A percentile compares a stretch with the other conserved stretches of the same genome.
Evolutionary conservation across 805 yeast genomes (phyloP).

Genomic region (Brettanomyces custersianus): DNA sequence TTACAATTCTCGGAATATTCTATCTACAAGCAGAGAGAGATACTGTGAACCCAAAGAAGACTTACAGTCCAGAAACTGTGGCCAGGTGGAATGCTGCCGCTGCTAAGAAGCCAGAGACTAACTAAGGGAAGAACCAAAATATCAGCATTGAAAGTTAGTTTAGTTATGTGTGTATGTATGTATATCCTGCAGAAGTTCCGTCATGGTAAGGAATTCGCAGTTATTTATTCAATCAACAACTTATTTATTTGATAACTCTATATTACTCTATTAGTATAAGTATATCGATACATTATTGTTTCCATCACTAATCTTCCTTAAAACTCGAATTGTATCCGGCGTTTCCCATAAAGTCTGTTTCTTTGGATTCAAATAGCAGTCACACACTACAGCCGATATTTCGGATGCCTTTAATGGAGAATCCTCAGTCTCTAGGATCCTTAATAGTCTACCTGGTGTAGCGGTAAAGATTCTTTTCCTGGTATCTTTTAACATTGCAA

Average conservation of each 20-base stretch:
- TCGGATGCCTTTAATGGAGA: slow-evolving; percentile 31
- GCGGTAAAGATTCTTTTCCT: slow-evolving; percentile 45
- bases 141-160: neutral
- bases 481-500: slow-evolving; percentile 34
- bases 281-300: slow-evolving; percentile 40
- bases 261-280: slow-evolving; percentile 41
- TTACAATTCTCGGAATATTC: slow-evolving; percentile 24
- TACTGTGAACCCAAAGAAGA: slow-evolving; percentile 27
- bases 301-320: slow-evolving; percentile 28
- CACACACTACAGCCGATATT: slow-evolving; percentile 48
- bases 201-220: neutral
- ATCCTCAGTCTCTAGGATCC: slow-evolving; percentile 36
- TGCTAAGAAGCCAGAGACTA: slow-evolving; percentile 10
- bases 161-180: slow-evolving; percentile 5
- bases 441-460: slow-evolving; percentile 53
- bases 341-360: slow-evolving; percentile 53
- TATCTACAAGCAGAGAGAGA: slow-evolving; percentile 30
- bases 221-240: too few relatives aligned
- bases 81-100: slow-evolving; percentile 41
- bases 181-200: slow-evolving; percentile 1
- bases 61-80: slow-evolving; percentile 30
- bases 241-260: too few relatives aligned
- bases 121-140: neutral
- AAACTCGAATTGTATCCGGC: slow-evolving; percentile 33
- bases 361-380: slow-evolving; percentile 54